phyloP scores from a whole-genome alignment of 352 stramenopile species.

The Phytophthora pisi region DNA sequence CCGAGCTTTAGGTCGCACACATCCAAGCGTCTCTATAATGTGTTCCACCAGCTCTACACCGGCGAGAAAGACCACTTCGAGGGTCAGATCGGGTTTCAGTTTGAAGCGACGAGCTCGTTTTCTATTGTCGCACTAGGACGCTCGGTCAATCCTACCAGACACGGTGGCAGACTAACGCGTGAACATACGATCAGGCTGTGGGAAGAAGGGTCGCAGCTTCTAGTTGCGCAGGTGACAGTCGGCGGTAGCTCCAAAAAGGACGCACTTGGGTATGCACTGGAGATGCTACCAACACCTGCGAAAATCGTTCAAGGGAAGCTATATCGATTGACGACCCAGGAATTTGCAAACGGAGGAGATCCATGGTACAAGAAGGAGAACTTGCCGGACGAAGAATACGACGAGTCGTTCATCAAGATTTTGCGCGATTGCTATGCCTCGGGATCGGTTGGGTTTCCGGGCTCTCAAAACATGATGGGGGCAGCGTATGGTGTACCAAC shows the following conservation, averaged over 20 bases:
- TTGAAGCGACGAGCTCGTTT: conserved; percentile 86
- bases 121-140: conserved; percentile 80
- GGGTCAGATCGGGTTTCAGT: conserved; percentile 90
- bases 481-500: conserved; percentile 87
- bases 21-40: conserved; percentile 84
- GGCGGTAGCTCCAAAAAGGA: conserved; percentile 73
- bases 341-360: conserved; percentile 87
- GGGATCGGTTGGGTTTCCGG: conserved; percentile 79
- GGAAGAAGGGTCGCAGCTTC: conserved; percentile 78
- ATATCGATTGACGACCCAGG: conserved; percentile 87
- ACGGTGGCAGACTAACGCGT: conserved; percentile 65
- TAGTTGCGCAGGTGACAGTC: conserved; percentile 72
- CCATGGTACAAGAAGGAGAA: conserved; percentile 93
- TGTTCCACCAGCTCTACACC: conserved; percentile 89
- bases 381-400: conserved; percentile 85
- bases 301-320: conserved; percentile 83
- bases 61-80: conserved; percentile 91
- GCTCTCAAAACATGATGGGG: conserved; percentile 86
- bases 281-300: conserved; percentile 54
- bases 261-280: conserved; percentile 73
- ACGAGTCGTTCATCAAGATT: conserved; percentile 87
- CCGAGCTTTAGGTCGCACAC: conserved; percentile 49
- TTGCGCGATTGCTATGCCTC: conserved; percentile 88
- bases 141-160: conserved; percentile 74
- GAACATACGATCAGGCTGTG: conserved; percentile 83